Conservation (phyloP, 805 yeast genomes). For the Vanderwaltozyma tropicalis region DNA sequence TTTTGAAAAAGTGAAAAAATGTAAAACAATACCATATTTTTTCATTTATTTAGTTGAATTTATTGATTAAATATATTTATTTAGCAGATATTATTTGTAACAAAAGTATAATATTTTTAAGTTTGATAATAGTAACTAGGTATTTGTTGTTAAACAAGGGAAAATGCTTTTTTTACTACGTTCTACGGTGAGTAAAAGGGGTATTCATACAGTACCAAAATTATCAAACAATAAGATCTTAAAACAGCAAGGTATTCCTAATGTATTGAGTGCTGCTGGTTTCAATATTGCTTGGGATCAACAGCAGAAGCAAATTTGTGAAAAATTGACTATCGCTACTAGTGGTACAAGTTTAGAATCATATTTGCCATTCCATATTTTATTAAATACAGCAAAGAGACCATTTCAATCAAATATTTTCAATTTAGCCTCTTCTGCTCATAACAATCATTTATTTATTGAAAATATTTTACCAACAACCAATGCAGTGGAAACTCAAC, state of each 20-base stretch:
- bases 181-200: conserved; percentile 12
- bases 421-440: conserved; percentile 84
- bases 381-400: conserved; percentile 55
- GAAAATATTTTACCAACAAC: conserved; percentile 36
- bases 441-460: conserved; percentile 84
- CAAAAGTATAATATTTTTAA: too few relatives aligned
- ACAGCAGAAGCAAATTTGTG: conserved; percentile 57
- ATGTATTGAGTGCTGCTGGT: conserved; percentile 35
- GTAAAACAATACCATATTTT: too few relatives aligned
- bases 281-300: conserved; percentile 71
- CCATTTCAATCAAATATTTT: conserved; percentile 56
- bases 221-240: conserved; percentile 13
- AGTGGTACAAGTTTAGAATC: conserved; percentile 74
- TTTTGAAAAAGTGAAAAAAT: too few relatives aligned
- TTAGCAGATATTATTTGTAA: too few relatives aligned
- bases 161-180: too few relatives aligned
- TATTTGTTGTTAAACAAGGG: too few relatives aligned
- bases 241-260: conserved; percentile 20
- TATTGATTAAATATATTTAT: too few relatives aligned
- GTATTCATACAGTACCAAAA: conserved; percentile 27
- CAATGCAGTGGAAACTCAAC: conserved; percentile 16
- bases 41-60: too few relatives aligned
- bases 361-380: conserved; percentile 61
- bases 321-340: conserved; percentile 52
- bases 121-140: too few relatives aligned